Conservation (phyloP, 1,284 basidiomycete genomes). For the Trametes hirsuta region DNA sequence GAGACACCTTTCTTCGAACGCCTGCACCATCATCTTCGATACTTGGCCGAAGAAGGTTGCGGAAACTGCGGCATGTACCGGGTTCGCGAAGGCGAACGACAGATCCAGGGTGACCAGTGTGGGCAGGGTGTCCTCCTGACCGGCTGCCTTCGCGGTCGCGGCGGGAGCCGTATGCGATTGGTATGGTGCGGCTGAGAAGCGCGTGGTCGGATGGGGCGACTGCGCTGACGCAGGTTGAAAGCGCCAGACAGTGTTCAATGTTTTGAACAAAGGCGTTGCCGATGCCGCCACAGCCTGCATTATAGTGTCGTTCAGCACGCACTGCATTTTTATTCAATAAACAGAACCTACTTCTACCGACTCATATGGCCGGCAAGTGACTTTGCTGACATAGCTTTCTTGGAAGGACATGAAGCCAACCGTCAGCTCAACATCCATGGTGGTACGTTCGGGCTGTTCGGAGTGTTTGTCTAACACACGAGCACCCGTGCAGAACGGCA, state of each 20-base stretch:
- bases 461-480: conserved; percentile 57
- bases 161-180: conserved; percentile 12
- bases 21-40: conserved; percentile 87
- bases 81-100: conserved; percentile 86
- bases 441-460: conserved; percentile 22
- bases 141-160: conserved; percentile 17
- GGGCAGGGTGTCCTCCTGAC: conserved; percentile 39
- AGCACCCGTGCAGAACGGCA: conserved; percentile 88
- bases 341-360: conserved; percentile 70
- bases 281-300: conserved; percentile 75
- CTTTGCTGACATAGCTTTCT: conserved; percentile 88
- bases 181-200: conserved; percentile 16
- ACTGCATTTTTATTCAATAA: neutral
- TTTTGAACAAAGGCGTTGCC: conserved; percentile 85
- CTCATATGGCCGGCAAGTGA: conserved; percentile 77
- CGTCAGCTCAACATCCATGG: conserved; percentile 83
- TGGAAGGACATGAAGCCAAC: conserved; percentile 89
- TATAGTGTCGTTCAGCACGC: neutral
- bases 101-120: conserved; percentile 84
- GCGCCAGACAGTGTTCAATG: conserved; percentile 81
- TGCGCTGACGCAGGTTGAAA: conserved; percentile 61
- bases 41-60: conserved; percentile 86
- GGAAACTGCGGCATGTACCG: conserved; percentile 82
- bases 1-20: conserved; percentile 85
- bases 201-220: conserved; percentile 45